These are phyloP conservation scores for Fusarium sp. DNA, from an alignment of 2,329 filamentous ascomycete genomes.

Conservation along the genomic window DNA sequence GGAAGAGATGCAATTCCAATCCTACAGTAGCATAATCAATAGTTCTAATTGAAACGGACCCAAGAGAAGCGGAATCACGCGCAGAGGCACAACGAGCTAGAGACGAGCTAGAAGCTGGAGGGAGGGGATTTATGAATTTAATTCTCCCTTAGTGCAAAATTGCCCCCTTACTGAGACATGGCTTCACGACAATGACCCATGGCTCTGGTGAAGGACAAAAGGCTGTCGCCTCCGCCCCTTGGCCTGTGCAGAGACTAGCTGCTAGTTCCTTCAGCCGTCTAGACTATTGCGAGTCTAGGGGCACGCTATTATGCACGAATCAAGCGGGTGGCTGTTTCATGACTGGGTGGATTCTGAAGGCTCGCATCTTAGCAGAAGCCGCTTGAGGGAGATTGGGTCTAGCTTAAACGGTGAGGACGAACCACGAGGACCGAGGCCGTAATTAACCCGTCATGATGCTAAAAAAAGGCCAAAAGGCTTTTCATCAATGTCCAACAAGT, in stretches of 20 bases:
- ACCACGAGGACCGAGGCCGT: constrained; percentile 28
- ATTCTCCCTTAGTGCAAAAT: constrained; percentile 3
- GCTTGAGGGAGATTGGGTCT: constrained; percentile 14
- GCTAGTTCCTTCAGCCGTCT: constrained; percentile 7
- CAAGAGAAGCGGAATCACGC: constrained; percentile 29
- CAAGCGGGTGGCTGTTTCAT: constrained; percentile 40
- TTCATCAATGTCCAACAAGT: constrained; percentile 8
- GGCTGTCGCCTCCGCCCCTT: constrained; percentile 17
- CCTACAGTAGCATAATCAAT: constrained; percentile 16
- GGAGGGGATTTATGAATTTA: constrained; percentile 1
- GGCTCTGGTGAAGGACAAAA: neutral
- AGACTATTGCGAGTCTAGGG: constrained; percentile 6
- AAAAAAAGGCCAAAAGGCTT: constrained; percentile 30
- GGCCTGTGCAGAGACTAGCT: constrained; percentile 1
- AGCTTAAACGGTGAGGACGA: constrained; percentile 36
- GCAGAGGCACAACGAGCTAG: constrained; percentile 28
- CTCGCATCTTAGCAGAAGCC: constrained; percentile 10
- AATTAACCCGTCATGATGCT: constrained; percentile 42
- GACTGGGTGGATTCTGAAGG: constrained; percentile 1
- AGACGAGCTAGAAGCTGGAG: constrained; percentile 30
- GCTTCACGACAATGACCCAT: neutral
- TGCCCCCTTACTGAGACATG: constrained; percentile 30
- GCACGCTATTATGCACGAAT: neutral
- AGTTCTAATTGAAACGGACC: constrained; percentile 10
- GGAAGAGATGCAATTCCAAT: constrained; percentile 2